Evolutionary conservation across 2,329 filamentous ascomycete species (phyloP).

Genomic region (Colletotrichum chrysophilum): DNA sequence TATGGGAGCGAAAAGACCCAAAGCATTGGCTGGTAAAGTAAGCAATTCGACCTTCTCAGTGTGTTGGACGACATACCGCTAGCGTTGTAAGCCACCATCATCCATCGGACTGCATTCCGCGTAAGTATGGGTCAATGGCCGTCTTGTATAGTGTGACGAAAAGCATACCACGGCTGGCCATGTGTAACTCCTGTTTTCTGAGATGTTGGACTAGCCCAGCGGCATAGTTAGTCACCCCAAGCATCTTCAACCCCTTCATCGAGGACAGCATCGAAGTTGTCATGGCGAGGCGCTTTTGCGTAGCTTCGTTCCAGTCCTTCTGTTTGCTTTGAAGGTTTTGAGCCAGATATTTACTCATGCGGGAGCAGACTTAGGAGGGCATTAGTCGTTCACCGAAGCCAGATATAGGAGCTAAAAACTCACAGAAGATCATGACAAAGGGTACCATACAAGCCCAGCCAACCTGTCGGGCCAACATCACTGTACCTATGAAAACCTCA

Average conservation of each 20-base stretch:
- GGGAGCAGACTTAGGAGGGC: neutral
- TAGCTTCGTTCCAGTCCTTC: neutral
- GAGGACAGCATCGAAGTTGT: slow-evolving; percentile 33
- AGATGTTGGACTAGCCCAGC: slow-evolving; percentile 35
- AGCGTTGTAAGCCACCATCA: slow-evolving; percentile 18
- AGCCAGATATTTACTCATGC: neutral
- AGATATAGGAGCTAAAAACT: neutral
- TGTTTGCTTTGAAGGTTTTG: neutral
- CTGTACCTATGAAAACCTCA: slow-evolving; percentile 20
- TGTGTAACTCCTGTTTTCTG: slow-evolving; percentile 32
- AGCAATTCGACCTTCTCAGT: neutral
- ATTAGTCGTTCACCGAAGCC: neutral
- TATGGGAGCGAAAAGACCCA: slow-evolving; percentile 20
- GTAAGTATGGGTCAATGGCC: neutral
- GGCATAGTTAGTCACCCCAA: slow-evolving; percentile 35
- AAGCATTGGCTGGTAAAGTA: slow-evolving; percentile 16
- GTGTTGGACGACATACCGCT: neutral
- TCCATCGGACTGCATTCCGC: slow-evolving; percentile 8
- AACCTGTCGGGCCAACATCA: slow-evolving; percentile 23
- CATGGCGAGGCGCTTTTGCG: slow-evolving; percentile 32
- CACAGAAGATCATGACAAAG: slow-evolving; percentile 43
- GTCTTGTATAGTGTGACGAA: no score
- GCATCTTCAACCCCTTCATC: slow-evolving; percentile 42
- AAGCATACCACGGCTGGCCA: neutral
- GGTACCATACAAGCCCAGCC: slow-evolving; percentile 27